phyloP scores from a whole-genome alignment of 768 basidiomycete species.

The Phallus indusiatus region DNA sequence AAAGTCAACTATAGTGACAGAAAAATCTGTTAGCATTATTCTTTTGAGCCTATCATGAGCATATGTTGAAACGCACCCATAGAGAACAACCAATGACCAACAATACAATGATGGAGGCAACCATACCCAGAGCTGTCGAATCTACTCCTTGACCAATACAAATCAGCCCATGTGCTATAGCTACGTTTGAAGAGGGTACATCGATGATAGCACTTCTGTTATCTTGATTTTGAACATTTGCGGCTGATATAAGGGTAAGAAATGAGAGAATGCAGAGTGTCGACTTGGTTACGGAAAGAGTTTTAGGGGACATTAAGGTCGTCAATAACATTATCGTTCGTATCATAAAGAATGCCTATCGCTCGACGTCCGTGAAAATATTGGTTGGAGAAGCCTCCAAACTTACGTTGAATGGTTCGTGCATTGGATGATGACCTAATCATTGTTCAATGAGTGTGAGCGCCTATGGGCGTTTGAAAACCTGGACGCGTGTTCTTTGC shows the following conservation, averaged over 20 bases:
- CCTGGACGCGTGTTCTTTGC: neutral
- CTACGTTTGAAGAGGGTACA: constrained; percentile 12
- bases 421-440: neutral
- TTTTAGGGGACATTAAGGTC: neutral
- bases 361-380: neutral
- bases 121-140: constrained; percentile 48
- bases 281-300: neutral
- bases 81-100: constrained; percentile 50
- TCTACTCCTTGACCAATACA: constrained; percentile 64
- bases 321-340: neutral
- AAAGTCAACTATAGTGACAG: constrained; percentile 43
- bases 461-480: neutral
- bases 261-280: neutral
- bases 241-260: neutral
- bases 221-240: neutral
- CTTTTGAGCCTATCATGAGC: neutral
- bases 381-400: neutral
- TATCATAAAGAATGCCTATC: neutral
- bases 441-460: neutral
- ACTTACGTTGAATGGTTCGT: neutral
- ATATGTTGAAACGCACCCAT: constrained; percentile 43
- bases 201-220: neutral
- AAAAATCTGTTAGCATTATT: neutral
- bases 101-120: constrained; percentile 50
- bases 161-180: constrained; percentile 15